These are phyloP conservation scores for Malus sylvestris DNA, from an alignment of 306 rosid genomes.

Conservation along the genomic window DNA sequence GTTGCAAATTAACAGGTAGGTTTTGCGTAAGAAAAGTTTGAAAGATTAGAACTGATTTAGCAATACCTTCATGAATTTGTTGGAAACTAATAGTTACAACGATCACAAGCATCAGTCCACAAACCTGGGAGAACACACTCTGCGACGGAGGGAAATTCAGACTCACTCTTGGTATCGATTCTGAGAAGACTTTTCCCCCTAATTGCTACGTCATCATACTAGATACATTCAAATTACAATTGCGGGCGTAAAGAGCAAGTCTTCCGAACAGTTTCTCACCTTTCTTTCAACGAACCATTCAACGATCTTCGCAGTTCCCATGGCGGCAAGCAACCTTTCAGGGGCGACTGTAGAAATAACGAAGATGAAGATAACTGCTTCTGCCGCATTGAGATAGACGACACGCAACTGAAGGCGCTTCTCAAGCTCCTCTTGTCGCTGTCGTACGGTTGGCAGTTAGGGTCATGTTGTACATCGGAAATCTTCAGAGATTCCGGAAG, in stretches of 20 bases:
- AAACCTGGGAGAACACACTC: background rate
- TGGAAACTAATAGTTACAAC: background rate
- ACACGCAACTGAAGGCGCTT: constrained; percentile 56
- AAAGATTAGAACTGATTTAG: background rate
- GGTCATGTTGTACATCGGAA: constrained; percentile 72
- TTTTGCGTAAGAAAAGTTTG: no score
- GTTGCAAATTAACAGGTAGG: background rate
- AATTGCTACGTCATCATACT: background rate
- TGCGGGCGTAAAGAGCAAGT: background rate
- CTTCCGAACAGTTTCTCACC: constrained; percentile 34
- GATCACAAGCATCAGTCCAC: constrained; percentile 2
- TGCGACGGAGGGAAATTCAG: background rate
- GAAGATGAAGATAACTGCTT: constrained; percentile 83
- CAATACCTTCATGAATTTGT: constrained; percentile 4
- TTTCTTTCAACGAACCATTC: constrained; percentile 71
- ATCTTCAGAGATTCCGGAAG: constrained; percentile 77
- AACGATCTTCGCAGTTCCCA: constrained; percentile 77
- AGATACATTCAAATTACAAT: constrained; percentile 2
- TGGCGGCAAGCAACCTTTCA: constrained; percentile 71
- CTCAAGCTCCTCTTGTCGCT: constrained; percentile 72
- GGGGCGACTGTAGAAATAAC: constrained; percentile 82
- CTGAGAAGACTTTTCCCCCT: background rate
- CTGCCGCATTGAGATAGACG: constrained; percentile 89
- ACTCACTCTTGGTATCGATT: no score
- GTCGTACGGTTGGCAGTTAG: constrained; percentile 43